Percentiles rank a stretch among this genome's conserved stretches.
phyloP scores from a whole-genome alignment of 2,329 filamentous ascomycete genomes.

The Rhynchosporium graminicola region DNA sequence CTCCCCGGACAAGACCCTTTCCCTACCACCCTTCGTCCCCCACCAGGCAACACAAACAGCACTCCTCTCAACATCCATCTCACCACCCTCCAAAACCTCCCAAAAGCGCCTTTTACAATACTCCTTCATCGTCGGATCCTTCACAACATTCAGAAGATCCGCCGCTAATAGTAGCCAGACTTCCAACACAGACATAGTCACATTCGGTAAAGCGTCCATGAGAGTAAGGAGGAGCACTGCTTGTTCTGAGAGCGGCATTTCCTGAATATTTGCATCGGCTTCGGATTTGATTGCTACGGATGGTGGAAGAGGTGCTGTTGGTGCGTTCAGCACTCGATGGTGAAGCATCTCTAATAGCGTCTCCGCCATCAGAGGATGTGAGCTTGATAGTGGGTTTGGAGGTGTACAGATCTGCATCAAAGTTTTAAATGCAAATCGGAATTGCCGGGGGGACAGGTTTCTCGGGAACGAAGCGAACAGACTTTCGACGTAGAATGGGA shows the following conservation, averaged over 20 bases:
- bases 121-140: slow-evolving; percentile 55
- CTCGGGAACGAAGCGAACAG: slow-evolving; percentile 67
- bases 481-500: slow-evolving; percentile 69
- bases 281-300: slow-evolving; percentile 30
- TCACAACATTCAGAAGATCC: slow-evolving; percentile 57
- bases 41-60: slow-evolving; percentile 69
- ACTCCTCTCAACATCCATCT: slow-evolving; percentile 71
- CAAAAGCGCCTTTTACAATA: slow-evolving; percentile 64
- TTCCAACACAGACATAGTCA: slow-evolving; percentile 59
- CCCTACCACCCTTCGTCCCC: slow-evolving; percentile 51
- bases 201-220: slow-evolving; percentile 63
- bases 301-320: slow-evolving; percentile 46
- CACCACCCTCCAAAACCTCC: slow-evolving; percentile 63
- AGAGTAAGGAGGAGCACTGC: slow-evolving; percentile 64
- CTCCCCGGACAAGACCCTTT: slow-evolving; percentile 36
- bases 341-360: slow-evolving; percentile 65
- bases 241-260: slow-evolving; percentile 56
- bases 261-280: slow-evolving; percentile 36
- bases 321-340: slow-evolving; percentile 58
- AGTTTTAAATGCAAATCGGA: slow-evolving; percentile 69
- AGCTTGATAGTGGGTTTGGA: slow-evolving; percentile 60
- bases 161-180: slow-evolving; percentile 68
- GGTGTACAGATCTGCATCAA: slow-evolving; percentile 66
- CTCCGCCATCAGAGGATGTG: slow-evolving; percentile 63
- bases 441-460: slow-evolving; percentile 67